Evolutionary conservation across 495 filamentous ascomycete genomes (phyloP).

Genomic region (Lophiotrema nucula): DNA sequence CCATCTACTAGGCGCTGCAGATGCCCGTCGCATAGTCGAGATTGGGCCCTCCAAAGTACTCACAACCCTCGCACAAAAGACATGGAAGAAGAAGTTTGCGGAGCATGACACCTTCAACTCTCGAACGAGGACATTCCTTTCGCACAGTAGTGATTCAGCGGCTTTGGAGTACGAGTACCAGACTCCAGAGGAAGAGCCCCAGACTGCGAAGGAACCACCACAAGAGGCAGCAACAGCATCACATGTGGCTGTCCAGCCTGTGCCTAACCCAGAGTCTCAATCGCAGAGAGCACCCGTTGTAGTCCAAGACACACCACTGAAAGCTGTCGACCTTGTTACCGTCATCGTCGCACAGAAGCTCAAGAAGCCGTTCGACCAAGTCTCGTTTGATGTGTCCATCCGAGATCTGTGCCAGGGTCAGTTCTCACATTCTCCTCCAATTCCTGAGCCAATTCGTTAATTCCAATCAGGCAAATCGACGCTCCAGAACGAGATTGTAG

Average conservation of each 20-base stretch:
- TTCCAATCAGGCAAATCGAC: not conserved
- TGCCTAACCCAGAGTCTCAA: not conserved
- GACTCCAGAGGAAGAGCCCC: too few relatives aligned
- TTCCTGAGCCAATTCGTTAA: slow-evolving; percentile 2
- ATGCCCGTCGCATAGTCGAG: not conserved
- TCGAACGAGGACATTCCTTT: too few relatives aligned
- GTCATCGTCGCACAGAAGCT: not conserved
- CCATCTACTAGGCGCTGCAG: not conserved
- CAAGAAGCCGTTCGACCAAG: not conserved
- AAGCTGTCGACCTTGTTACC: not conserved
- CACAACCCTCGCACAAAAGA: not conserved
- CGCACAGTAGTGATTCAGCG: too few relatives aligned
- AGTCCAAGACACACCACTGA: not conserved
- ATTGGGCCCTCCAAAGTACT: not conserved
- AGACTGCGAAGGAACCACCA: too few relatives aligned
- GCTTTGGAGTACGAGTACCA: too few relatives aligned
- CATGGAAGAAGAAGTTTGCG: not conserved
- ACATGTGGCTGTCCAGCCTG: not conserved
- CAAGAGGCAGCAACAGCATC: not conserved
- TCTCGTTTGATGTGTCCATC: not conserved
- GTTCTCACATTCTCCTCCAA: slow-evolving; percentile 13
- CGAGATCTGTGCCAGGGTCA: not conserved
- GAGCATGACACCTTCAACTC: too few relatives aligned
- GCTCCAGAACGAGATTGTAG: not conserved
- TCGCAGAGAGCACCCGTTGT: not conserved